These are phyloP conservation scores for Mycena alexandri DNA, from an alignment of 768 basidiomycete species.

Conservation along the genomic window DNA sequence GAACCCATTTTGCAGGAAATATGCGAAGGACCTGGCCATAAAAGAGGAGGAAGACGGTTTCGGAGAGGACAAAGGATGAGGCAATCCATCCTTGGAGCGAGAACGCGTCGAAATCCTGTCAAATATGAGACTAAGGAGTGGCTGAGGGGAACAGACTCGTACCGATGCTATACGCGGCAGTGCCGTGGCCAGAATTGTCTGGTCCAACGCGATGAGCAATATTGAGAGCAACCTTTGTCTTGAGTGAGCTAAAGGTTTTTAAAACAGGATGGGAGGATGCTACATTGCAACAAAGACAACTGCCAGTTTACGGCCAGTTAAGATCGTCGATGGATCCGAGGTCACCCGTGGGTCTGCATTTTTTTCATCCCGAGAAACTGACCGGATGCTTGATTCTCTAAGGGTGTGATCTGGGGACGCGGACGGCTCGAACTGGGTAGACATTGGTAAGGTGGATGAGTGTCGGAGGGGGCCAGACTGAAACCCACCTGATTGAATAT, in stretches of 20 bases:
- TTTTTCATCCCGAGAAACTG: neutral
- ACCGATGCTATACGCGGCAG: constrained; percentile 46
- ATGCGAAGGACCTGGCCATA: constrained; percentile 25
- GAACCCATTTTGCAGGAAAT: constrained; percentile 35
- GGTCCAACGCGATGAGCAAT: constrained; percentile 50
- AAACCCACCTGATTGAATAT: too few species aligned
- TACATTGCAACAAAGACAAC: constrained; percentile 32
- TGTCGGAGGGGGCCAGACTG: too few species aligned
- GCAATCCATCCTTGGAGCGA: constrained; percentile 30
- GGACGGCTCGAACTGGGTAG: too few species aligned
- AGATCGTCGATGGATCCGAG: constrained; percentile 5
- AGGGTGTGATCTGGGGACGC: neutral
- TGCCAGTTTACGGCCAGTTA: constrained; percentile 20
- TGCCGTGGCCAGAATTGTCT: constrained; percentile 53
- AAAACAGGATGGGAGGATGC: neutral
- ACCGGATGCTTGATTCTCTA: neutral
- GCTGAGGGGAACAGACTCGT: too few species aligned
- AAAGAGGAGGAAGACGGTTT: constrained; percentile 35
- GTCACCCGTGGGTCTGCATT: neutral
- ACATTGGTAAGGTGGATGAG: too few species aligned
- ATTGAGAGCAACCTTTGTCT: constrained; percentile 31
- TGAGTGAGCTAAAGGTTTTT: neutral
- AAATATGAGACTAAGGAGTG: too few species aligned
- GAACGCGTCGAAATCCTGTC: constrained; percentile 25
- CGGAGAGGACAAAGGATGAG: constrained; percentile 42